These are phyloP conservation scores for Chaetomium fimeti DNA, from an alignment of 495 filamentous ascomycete species.

Conservation along the genomic window DNA sequence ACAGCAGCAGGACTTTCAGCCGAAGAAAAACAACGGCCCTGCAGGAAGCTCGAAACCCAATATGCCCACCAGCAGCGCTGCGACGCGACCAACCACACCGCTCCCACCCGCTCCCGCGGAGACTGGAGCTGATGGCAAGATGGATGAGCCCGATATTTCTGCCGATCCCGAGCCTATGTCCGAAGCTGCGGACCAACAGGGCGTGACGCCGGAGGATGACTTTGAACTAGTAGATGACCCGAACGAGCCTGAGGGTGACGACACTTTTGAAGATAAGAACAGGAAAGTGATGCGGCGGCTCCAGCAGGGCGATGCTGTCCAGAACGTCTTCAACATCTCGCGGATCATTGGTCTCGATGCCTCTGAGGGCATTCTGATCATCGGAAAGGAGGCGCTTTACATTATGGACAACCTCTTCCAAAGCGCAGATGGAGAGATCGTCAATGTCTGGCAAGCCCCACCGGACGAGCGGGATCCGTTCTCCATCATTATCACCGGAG, in stretches of 20 bases:
- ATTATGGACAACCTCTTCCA: slow-evolving; percentile 95
- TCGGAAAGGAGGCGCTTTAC: slow-evolving; percentile 91
- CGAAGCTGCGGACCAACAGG: slow-evolving; percentile 25
- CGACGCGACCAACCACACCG: slow-evolving; percentile 25
- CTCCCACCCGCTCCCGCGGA: slow-evolving; percentile 20
- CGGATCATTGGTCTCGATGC: slow-evolving; percentile 91
- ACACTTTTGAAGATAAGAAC: slow-evolving; percentile 94
- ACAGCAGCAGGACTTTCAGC: slow-evolving; percentile 73
- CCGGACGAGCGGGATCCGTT: slow-evolving; percentile 91
- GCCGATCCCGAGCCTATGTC: slow-evolving; percentile 28
- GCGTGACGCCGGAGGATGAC: slow-evolving; percentile 69
- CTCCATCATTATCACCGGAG: slow-evolving; percentile 84
- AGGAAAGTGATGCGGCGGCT: slow-evolving; percentile 94
- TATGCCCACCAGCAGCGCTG: slow-evolving; percentile 34
- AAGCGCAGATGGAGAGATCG: slow-evolving; percentile 88
- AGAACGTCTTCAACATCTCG: slow-evolving; percentile 91
- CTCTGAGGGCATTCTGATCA: slow-evolving; percentile 82
- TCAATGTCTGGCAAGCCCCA: slow-evolving; percentile 92
- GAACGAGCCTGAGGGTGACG: slow-evolving; percentile 74
- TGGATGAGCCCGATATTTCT: slow-evolving; percentile 31
- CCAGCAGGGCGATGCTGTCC: slow-evolving; percentile 87
- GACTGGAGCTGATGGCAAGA: slow-evolving; percentile 25
- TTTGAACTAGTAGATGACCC: slow-evolving; percentile 88
- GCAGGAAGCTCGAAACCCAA: slow-evolving; percentile 43
- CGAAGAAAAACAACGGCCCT: slow-evolving; percentile 62